Base-by-base conservation (phyloP, 208 protist species). In the Leishmania major region DNA sequence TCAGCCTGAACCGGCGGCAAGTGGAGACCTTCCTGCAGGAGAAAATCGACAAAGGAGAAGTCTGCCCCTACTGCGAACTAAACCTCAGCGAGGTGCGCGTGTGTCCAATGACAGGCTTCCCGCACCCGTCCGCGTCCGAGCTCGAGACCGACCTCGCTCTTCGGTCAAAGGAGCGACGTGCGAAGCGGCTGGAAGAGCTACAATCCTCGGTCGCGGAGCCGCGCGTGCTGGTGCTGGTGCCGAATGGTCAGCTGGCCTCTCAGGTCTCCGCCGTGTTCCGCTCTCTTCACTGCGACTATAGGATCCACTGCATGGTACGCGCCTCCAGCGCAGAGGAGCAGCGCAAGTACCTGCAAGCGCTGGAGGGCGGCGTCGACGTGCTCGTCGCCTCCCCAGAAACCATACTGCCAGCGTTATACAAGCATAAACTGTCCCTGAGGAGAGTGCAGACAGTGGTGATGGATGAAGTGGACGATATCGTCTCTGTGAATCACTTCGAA, bases 41-140 rank as follows among this genome's bases (percentile, higher is more conserved):
- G 37, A 88, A 94, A 79, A 95, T 96, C 35, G 77, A 79, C 45
- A 77, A 77, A 19, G 91, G 92, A 2, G 92, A 96, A 83, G 87
- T 97, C 22, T 97, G 95, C 72, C 88, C 87, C 17, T 97, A 96
- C 80, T 97, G 95, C 78, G 95, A 96, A 84, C 86, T 97, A 19
- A 85, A 81, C 67, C 80, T 92, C 35, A 66, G 71, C 1, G 85
- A 91, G 62, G 77, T 77, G 1, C 87, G 76, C 5, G 70, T 97
- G 28, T 97, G 95, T 72, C 91, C 93, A 37, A 88, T 95, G 84
- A 97, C 95, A 0, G 95, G 95, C 67, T 79, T 88, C 28, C 81
- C 87, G 40, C 95, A 97, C 80, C 89, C 91, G 1, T 77, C 80
- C 7, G 88, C 86, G 60, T 53, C 72, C 1, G 77, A 70, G 40